Base-by-base conservation (phyloP, 805 yeast genomes). In the Hemisphaericaspora nanyangensis region DNA sequence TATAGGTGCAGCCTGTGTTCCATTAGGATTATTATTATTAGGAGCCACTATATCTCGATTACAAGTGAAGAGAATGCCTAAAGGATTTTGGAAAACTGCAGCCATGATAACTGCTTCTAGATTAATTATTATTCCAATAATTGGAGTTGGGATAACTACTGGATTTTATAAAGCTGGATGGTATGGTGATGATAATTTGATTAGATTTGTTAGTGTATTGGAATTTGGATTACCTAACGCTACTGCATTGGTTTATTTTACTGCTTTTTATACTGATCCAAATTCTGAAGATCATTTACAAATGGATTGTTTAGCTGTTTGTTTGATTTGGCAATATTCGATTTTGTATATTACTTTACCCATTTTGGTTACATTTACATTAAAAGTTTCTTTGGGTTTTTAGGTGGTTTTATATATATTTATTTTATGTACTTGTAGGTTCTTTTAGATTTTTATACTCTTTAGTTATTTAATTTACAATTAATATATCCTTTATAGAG, bases 31-130 rank as follows among this genome's bases (percentile, higher is more conserved):
- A 44, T 57, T 87, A 32, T 54, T 91, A 42, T 60, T 91, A 20
- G 98, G 98, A 2, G 95, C 91, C 13, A 88, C 96, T 2, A 78
- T 91, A 30, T 85, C 96, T 1, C 66, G 96, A 34, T 70, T 91
- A 37, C 65, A 77, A 45, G 59, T 89, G 16, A 67, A 65, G 6
- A 52, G 65, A 5, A 63, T 89, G 50, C 87, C 90, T 1, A 65
- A 69, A 11, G 91, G 91, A 1, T 82, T 85, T 48, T 79, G 82
- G 80, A 76, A 77, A 50, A 76, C 86, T 0, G 79, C 87, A 0
- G 49, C 80, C 2, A 60, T 72, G 39, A 63, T 89, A 54, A 74
- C 83, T 0, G 39, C 73, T 0, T 57, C 77, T 26, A 72, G 91
- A 46, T 64, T 90, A 25, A 74, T 82, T 7, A 48, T 90, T 0